Percentiles rank a stretch among this genome's conserved stretches.
phyloP scores from a whole-genome alignment of 768 basidiomycete species.

The Leccinum truebloodii region DNA sequence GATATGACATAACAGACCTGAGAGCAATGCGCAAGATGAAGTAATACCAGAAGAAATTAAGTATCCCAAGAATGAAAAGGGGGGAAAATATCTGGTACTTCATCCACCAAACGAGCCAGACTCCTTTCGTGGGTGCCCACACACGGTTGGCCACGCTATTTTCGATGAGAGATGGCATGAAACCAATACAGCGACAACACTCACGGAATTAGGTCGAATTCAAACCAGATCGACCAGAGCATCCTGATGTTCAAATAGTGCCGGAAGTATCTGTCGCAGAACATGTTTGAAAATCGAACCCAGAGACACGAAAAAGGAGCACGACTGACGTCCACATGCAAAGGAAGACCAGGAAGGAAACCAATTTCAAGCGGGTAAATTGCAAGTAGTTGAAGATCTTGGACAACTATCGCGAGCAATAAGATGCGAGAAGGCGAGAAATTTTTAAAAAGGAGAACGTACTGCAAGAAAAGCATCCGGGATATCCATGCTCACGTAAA shows the following conservation, averaged over 20 bases:
- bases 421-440: not conserved
- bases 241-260: slow-evolving; percentile 89
- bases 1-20: slow-evolving; percentile 49
- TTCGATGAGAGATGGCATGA: slow-evolving; percentile 5
- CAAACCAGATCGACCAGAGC: slow-evolving; percentile 82
- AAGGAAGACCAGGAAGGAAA: slow-evolving; percentile 66
- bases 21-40: slow-evolving; percentile 76
- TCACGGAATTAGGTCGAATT: slow-evolving; percentile 76
- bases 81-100: slow-evolving; percentile 78
- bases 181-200: slow-evolving; percentile 29
- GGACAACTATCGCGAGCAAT: slow-evolving; percentile 52
- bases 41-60: slow-evolving; percentile 95
- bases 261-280: slow-evolving; percentile 75
- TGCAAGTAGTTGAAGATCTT: slow-evolving; percentile 90
- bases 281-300: not conserved
- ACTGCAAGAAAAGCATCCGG: slow-evolving; percentile 89
- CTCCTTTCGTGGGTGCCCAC: slow-evolving; percentile 63
- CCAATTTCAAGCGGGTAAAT: slow-evolving; percentile 59
- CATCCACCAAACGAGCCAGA: slow-evolving; percentile 78
- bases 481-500: slow-evolving; percentile 97
- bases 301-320: not conserved
- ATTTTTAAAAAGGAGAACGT: slow-evolving; percentile 28
- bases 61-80: slow-evolving; percentile 68
- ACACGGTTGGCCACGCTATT: slow-evolving; percentile 52
- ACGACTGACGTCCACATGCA: slow-evolving; percentile 75